phyloP scores from a whole-genome alignment of 2,329 filamentous ascomycete species.

The Magnaporthiopsis poae region DNA sequence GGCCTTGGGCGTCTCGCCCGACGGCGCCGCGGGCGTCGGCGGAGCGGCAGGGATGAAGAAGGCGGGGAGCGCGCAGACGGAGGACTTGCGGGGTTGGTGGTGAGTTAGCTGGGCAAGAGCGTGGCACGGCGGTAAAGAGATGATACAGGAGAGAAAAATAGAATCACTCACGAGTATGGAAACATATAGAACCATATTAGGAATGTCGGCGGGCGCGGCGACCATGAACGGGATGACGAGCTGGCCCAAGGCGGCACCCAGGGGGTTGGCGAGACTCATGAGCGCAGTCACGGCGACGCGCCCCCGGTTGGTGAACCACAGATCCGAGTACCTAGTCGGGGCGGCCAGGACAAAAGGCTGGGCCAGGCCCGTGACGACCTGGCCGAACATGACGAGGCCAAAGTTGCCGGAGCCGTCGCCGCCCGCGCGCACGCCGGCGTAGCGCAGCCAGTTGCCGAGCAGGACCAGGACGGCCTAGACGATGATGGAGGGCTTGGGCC shows the following conservation, averaged over 20 bases:
- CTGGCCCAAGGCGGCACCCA: conserved; percentile 82
- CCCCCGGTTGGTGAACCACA: conserved; percentile 84
- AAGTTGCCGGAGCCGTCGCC: conserved; percentile 48
- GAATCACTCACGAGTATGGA: conserved; percentile 61
- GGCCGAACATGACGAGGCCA: conserved; percentile 75
- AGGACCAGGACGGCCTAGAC: conserved; percentile 63
- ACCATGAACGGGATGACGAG: conserved; percentile 75
- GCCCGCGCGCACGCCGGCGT: conserved; percentile 50
- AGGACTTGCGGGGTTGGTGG: conserved; percentile 29
- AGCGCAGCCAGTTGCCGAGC: conserved; percentile 83
- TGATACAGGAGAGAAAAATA: background rate
- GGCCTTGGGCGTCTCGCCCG: conserved; percentile 50
- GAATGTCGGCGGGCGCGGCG: conserved; percentile 52
- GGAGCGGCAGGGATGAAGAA: conserved; percentile 71
- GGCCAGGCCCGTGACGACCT: conserved; percentile 77
- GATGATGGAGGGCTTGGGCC: conserved; percentile 70
- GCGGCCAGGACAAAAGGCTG: conserved; percentile 88
- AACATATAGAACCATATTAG: conserved; percentile 75
- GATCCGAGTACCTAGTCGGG: conserved; percentile 80
- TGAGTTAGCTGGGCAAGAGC: background rate
- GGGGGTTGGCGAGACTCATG: conserved; percentile 75
- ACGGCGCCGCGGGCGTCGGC: conserved; percentile 66
- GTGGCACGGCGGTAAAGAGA: background rate
- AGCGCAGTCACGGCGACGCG: conserved; percentile 81
- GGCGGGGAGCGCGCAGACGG: conserved; percentile 59